A percentile compares a stretch with the other conserved stretches of the same genome.
Conservation (phyloP, 208 protist genomes). For the Acanthamoeba triangularis region DNA sequence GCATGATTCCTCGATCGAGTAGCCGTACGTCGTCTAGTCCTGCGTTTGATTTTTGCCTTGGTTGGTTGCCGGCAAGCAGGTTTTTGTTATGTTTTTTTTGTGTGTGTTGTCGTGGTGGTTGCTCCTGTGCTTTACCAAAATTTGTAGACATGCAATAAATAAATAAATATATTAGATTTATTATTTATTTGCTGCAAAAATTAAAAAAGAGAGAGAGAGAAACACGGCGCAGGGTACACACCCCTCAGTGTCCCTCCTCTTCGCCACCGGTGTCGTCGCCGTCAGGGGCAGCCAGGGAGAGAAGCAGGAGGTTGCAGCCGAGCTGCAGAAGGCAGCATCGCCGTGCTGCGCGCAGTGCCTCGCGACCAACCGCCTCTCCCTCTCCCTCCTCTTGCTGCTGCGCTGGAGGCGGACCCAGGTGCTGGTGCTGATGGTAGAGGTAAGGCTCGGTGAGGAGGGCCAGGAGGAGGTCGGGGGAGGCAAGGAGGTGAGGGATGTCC, state of each 20-base stretch:
- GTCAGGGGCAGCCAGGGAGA: not conserved
- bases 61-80: too few relatives aligned
- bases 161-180: too few relatives aligned
- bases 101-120: too few relatives aligned
- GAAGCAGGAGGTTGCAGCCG: constrained; percentile 23
- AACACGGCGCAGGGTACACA: too few relatives aligned
- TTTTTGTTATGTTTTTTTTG: too few relatives aligned
- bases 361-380: not conserved
- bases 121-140: too few relatives aligned
- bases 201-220: too few relatives aligned
- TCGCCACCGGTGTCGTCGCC: not conserved
- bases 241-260: not conserved
- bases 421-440: not conserved
- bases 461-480: not conserved
- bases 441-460: constrained; percentile 6
- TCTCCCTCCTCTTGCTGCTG: not conserved
- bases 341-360: not conserved
- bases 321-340: not conserved
- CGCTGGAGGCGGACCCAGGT: not conserved
- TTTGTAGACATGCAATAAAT: too few relatives aligned
- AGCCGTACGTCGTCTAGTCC: too few relatives aligned
- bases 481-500: not conserved
- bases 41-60: too few relatives aligned
- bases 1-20: not conserved
- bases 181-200: too few relatives aligned